Base-by-base conservation (phyloP, 495 filamentous ascomycete species). In the Xylaria telfairii region DNA sequence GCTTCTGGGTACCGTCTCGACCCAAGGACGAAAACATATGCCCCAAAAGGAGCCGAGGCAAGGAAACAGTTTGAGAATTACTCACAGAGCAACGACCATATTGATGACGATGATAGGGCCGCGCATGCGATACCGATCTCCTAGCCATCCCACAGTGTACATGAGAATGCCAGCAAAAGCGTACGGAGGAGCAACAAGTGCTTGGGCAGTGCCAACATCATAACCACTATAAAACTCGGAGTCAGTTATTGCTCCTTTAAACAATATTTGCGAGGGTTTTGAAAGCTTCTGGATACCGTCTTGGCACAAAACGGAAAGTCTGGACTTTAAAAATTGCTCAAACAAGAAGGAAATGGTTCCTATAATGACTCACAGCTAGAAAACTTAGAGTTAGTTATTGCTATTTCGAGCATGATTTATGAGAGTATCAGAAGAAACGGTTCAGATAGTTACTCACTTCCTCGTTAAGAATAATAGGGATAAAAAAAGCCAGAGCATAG, bases 401-500 rank as follows among this genome's bases (percentile, higher is more conserved):
- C n/a, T n/a, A n/a, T n/a, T n/a, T n/a, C n/a, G n/a, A n/a, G n/a
- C n/a, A n/a, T n/a, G n/a, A n/a, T n/a, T n/a, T n/a, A n/a, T n/a
- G n/a, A n/a, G n/a, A n/a, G n/a, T n/a, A n/a, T n/a, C n/a, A n/a
- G n/a, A 47, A 12, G 8, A 6, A 0, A n/a, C 0, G 44, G 44
- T 47, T n/a, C 19, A 4, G 5, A 4, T 15, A 2, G n/a, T 47
- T n/a, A 0, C 42, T 46, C 19, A 37, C 34, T 30, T 85, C 83
- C 6, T 80, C 77, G 7, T 77, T 65, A 12, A 91, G 84, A 72
- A 91, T 91, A 68, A 90, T 87, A 4, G 89, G 89, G 13, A 91
- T 78, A 81, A 91, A 92, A 74, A 89, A 91, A 10, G 87, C 87
- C 34, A 90, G 84, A 21, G 88, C 85, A 72, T 90, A 90, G 26